Conservation (phyloP, 2,329 filamentous ascomycete genomes). For the Ophioceras dolichostomum region DNA sequence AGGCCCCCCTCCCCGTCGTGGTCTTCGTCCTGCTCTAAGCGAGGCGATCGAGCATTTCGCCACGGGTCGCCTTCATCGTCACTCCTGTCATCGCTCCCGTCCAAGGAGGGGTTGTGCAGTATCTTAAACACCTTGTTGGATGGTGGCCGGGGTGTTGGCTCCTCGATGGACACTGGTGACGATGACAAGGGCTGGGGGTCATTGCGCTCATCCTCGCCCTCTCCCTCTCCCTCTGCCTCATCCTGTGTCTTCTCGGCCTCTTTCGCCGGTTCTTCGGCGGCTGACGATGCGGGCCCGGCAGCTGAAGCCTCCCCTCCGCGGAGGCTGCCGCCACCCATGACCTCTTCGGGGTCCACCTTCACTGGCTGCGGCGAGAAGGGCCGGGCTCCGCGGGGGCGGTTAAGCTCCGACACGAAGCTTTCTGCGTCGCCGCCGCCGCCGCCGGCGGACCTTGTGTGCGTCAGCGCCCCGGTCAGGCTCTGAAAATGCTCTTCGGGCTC, state of each 20-base stretch:
- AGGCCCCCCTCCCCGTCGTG: neutral
- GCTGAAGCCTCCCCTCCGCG: neutral
- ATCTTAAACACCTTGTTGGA: slow-evolving; percentile 1
- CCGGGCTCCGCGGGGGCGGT: slow-evolving; percentile 27
- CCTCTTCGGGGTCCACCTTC: slow-evolving; percentile 17
- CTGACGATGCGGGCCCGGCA: no score
- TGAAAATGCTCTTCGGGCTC: slow-evolving; percentile 42
- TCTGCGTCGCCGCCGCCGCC: slow-evolving; percentile 27
- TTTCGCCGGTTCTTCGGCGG: no score
- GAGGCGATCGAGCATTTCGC: slow-evolving; percentile 1
- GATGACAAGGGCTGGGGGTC: neutral
- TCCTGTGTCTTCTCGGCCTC: neutral
- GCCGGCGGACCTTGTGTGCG: slow-evolving; percentile 6
- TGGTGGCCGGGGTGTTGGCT: slow-evolving; percentile 2
- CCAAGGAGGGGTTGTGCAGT: neutral
- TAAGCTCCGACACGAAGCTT: slow-evolving; percentile 37
- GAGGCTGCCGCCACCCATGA: neutral
- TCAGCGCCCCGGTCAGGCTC: slow-evolving; percentile 36
- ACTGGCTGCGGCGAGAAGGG: slow-evolving; percentile 48
- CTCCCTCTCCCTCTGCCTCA: neutral
- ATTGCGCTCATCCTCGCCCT: neutral
- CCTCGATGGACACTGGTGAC: neutral
- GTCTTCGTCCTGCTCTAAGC: neutral
- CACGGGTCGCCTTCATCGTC: slow-evolving; percentile 1
- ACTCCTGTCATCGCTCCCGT: neutral